Evolutionary conservation across 2,329 filamentous ascomycete species (phyloP).

Genomic region (Aureobasidium subglaciale): DNA sequence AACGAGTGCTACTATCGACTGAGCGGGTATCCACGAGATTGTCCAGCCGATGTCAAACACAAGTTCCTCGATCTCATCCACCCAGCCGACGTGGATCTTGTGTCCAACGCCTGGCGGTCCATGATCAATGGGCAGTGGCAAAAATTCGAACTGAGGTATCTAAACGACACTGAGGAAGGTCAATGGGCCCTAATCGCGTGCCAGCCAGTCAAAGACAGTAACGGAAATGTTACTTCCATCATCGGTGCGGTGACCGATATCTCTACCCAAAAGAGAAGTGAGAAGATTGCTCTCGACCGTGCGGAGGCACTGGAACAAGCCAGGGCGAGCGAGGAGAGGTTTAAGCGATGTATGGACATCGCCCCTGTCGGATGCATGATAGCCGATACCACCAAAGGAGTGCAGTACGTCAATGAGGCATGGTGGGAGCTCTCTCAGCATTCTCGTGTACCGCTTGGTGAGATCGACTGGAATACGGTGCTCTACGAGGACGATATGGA

Average conservation of each 20-base stretch:
- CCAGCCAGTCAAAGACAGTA: background rate
- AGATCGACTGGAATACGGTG: slow-evolving; percentile 24
- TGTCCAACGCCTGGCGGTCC: background rate
- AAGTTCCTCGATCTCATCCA: slow-evolving; percentile 3
- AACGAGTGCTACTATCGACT: slow-evolving; percentile 6
- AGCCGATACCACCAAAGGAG: slow-evolving; percentile 17
- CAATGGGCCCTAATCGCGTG: slow-evolving; percentile 2
- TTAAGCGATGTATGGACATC: slow-evolving; percentile 26
- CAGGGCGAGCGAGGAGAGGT: slow-evolving; percentile 32
- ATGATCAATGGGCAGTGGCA: background rate
- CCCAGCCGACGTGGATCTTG: background rate
- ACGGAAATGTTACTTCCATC: slow-evolving; percentile 15
- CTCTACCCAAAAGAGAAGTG: slow-evolving; percentile 19
- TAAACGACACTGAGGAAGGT: background rate
- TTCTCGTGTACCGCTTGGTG: background rate
- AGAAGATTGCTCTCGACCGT: slow-evolving; percentile 33
- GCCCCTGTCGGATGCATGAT: slow-evolving; percentile 28
- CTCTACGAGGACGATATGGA: slow-evolving; percentile 28
- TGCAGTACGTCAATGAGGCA: slow-evolving; percentile 12
- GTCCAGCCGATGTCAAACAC: background rate
- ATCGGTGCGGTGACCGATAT: slow-evolving; percentile 23
- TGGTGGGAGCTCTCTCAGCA: slow-evolving; percentile 10
- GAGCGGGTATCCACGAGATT: slow-evolving; percentile 4
- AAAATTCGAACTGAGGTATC: background rate
- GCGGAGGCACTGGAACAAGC: slow-evolving; percentile 31